phyloP scores from a whole-genome alignment of 2,329 filamentous ascomycete genomes.

The Penicillium brasilianum region DNA sequence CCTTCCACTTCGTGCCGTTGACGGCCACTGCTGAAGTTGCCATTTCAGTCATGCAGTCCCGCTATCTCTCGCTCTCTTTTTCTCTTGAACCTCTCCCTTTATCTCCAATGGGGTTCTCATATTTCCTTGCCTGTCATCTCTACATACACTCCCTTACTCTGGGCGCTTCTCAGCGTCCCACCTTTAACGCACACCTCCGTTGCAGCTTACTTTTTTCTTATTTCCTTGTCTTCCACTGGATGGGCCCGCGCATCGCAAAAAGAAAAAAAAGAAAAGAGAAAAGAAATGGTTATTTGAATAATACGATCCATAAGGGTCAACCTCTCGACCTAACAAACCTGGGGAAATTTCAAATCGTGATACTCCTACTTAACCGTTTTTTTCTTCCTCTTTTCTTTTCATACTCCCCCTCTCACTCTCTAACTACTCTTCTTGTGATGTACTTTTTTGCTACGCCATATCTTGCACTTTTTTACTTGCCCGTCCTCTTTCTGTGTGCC shows the following conservation, averaged over 20 bases:
- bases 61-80: conserved; percentile 30
- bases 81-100: neutral
- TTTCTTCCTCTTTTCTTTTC: neutral
- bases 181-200: conserved; percentile 26
- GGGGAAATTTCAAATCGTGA: conserved; percentile 12
- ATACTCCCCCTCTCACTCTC: neutral
- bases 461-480: conserved; percentile 30
- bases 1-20: conserved; percentile 28
- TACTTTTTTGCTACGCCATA: conserved; percentile 36
- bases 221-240: conserved; percentile 29
- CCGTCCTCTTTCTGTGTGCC: conserved; percentile 34
- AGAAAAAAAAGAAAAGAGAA: conserved; percentile 24
- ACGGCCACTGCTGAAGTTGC: conserved; percentile 20
- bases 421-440: conserved; percentile 36
- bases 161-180: neutral
- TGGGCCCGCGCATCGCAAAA: conserved; percentile 35
- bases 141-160: conserved; percentile 29
- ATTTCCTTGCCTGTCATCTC: conserved; percentile 26
- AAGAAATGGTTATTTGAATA: conserved; percentile 29
- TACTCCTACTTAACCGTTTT: neutral
- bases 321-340: conserved; percentile 6
- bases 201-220: conserved; percentile 14
- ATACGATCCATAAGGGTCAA: conserved; percentile 28
- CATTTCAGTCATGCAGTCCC: conserved; percentile 14
- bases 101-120: conserved; percentile 9